phyloP scores from a whole-genome alignment of 2,329 filamentous ascomycete species.

The Penicillium sp. region DNA sequence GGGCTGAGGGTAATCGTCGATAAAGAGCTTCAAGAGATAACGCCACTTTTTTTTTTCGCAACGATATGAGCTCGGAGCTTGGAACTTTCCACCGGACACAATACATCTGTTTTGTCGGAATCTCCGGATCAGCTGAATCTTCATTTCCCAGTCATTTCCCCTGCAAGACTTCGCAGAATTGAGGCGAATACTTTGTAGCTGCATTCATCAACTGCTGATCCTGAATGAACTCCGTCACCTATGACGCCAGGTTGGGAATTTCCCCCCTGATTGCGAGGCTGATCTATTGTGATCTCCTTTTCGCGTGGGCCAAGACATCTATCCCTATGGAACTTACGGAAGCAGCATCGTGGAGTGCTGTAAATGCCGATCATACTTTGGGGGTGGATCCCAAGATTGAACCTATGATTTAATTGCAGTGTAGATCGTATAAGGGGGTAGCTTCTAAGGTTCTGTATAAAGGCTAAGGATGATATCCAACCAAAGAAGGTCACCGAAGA shows the following conservation, averaged over 20 bases:
- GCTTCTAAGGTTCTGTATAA: neutral
- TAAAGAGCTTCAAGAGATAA: neutral
- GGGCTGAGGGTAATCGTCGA: constrained; percentile 16
- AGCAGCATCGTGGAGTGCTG: constrained; percentile 3
- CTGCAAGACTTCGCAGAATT: neutral
- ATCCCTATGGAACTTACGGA: neutral
- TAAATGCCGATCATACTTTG: constrained; percentile 14
- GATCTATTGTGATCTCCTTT: constrained; percentile 20
- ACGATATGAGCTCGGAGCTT: neutral
- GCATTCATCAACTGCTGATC: neutral
- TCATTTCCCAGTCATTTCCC: neutral
- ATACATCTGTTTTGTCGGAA: neutral
- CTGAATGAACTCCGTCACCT: neutral
- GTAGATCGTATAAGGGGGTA: neutral
- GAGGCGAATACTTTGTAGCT: neutral
- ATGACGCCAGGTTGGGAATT: constrained; percentile 5
- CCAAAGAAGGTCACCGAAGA: neutral
- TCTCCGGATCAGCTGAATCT: neutral
- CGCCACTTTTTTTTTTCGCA: neutral
- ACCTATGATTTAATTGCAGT: neutral
- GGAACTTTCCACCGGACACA: neutral
- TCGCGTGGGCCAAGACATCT: constrained; percentile 9
- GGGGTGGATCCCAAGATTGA: constrained; percentile 10
- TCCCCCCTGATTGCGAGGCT: constrained; percentile 8
- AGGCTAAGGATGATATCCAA: constrained; percentile 1